These are phyloP conservation scores for Vigna mungo DNA, from an alignment of 306 rosid genomes.

Conservation along the genomic window DNA sequence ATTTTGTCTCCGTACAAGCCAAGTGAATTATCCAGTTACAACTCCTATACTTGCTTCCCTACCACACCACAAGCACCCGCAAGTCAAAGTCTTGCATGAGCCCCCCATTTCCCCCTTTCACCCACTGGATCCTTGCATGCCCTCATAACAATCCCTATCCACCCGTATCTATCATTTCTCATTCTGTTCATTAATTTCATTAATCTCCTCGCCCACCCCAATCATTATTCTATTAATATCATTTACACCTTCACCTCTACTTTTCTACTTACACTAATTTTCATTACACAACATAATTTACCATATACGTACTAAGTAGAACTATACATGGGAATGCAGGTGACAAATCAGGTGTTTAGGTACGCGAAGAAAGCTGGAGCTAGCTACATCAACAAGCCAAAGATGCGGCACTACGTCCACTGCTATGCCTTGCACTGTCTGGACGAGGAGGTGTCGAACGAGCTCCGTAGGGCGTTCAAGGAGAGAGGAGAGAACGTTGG, in stretches of 20 bases:
- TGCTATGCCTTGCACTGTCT: conserved; percentile 92
- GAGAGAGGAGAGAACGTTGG: conserved; percentile 92
- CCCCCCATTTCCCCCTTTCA: not conserved
- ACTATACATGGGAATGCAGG: conserved; percentile 49
- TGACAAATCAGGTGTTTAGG: conserved; percentile 90
- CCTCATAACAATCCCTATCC: conserved; percentile 29
- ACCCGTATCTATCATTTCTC: conserved; percentile 1
- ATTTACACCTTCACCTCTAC: not conserved
- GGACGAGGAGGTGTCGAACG: conserved; percentile 77
- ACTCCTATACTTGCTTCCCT: not conserved
- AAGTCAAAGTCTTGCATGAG: conserved; percentile 35
- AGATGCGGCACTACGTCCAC: conserved; percentile 98
- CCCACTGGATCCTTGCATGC: conserved; percentile 32
- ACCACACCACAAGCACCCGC: conserved; percentile 13
- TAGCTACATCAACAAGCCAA: conserved; percentile 94
- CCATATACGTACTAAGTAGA: not conserved
- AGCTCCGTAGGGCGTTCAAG: conserved; percentile 68
- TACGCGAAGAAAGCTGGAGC: conserved; percentile 91
- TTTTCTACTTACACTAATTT: not conserved
- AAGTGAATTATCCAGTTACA: conserved; percentile 40
- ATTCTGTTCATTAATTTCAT: conserved; percentile 13
- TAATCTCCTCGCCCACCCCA: not conserved
- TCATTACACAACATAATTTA: not conserved
- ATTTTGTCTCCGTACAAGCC: conserved; percentile 31
- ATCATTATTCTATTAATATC: not conserved